Evolutionary conservation across 306 rosid species (phyloP), one percentile per base, ranked within the genome.

Genomic region (Alnus rubra): DNA sequence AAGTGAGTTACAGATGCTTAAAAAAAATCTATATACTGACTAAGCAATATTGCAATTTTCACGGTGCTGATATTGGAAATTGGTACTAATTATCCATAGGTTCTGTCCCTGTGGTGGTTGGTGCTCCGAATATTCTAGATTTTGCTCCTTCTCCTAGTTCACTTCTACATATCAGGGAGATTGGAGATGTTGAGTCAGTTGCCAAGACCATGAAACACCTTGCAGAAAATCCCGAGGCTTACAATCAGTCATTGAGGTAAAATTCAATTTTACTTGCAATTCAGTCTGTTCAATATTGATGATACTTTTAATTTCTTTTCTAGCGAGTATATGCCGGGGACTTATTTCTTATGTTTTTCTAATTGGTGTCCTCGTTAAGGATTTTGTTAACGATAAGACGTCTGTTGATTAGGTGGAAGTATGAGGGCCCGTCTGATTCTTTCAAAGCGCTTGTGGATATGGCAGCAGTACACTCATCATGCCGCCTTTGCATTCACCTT

Each of bases 391-490:
- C 49, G 12, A 77, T 74, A 75, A 76, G 63, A 71, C 85, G 31
- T 83, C 79, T 72, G 64, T 58, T 80, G 69, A 60, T 78, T 79
- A 95, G 99, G 92, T 95, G 99, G 99, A 95, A 95, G 88, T 86
- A 88, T 72, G 97, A 95, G 75, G 99, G 99, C 2, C 99, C 99
- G 76, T 88, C 94, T 30, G 94, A 95, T 85, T 89, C 97, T 77
- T 95, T 95, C 93, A 95, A 93, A 88, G 99, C 99, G 59, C 93
- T 95, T 47, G 90, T 95, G 79, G 99, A 95, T 88, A 95, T 95
- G 99, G 99, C 98, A 64, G 97, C 97, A 55, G 98, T 95, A 79
- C 99, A 95, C 88, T 95, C 98, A 52, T 93, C 99, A 35, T 95
- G 99, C 81, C 99, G 99, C 81, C 98, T 95, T 80, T 95, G 99